Conservation (phyloP, 805 yeast species). For the Starmerella gropengiesseri region DNA sequence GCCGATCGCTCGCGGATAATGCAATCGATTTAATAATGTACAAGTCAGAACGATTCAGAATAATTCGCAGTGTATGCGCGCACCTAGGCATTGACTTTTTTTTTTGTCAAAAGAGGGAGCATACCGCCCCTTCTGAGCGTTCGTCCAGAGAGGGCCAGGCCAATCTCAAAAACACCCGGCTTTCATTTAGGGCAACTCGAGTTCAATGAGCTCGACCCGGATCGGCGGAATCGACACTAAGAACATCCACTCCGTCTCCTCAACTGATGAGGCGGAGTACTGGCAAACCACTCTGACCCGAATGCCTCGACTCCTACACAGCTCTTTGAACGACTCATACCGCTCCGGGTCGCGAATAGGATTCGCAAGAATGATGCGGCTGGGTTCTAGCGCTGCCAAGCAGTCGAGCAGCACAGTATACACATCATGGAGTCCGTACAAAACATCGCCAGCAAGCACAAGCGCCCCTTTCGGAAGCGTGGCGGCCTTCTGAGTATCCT, state of each 20-base stretch:
- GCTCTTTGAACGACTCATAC: conserved; percentile 10
- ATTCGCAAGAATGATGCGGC: conserved; percentile 8
- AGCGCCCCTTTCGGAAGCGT: conserved; percentile 9
- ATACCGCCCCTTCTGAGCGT: no score
- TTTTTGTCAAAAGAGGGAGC: no score
- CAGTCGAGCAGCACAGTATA: conserved; percentile 10
- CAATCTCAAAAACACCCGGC: no score
- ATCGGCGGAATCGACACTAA: conserved; percentile 19
- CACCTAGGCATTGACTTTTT: no score
- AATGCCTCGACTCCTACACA: conserved; percentile 4
- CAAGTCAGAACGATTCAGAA: no score
- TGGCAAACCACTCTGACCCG: neutral
- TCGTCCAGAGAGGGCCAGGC: no score
- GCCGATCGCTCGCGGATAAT: no score
- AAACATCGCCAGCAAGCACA: conserved; percentile 18
- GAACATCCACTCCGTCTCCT: conserved; percentile 17
- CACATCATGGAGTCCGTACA: conserved; percentile 12
- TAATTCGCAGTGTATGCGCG: no score
- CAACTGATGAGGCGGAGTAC: conserved; percentile 1
- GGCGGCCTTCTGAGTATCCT: conserved; percentile 7
- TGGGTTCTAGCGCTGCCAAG: conserved; percentile 9
- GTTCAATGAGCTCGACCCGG: conserved; percentile 13
- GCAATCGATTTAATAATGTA: no score
- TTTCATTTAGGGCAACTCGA: neutral
- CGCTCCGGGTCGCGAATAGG: conserved; percentile 16